phyloP scores from a whole-genome alignment of 768 basidiomycete genomes.

The Psilocybe cyanescens region DNA sequence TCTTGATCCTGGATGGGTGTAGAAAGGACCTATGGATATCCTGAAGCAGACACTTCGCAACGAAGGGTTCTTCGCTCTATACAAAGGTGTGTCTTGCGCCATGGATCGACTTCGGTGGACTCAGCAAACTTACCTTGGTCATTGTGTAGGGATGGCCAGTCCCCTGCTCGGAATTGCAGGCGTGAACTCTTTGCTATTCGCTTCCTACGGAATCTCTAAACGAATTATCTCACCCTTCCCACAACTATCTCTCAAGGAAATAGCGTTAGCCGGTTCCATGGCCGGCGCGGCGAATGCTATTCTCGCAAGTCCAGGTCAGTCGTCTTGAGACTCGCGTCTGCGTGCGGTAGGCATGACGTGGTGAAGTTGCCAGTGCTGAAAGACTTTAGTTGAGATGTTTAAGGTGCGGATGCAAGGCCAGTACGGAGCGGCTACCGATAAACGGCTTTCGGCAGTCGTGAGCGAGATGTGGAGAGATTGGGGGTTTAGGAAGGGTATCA shows the following conservation, averaged over 20 bases:
- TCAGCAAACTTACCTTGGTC: too few species aligned
- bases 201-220: slow-evolving; percentile 82
- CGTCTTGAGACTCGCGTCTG: neutral
- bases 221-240: slow-evolving; percentile 90
- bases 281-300: slow-evolving; percentile 92
- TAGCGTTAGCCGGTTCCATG: slow-evolving; percentile 85
- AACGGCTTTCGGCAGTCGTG: slow-evolving; percentile 71
- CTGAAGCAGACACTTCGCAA: slow-evolving; percentile 76
- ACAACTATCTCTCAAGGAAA: slow-evolving; percentile 77
- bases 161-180: slow-evolving; percentile 93
- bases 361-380: slow-evolving; percentile 27
- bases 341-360: neutral
- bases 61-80: slow-evolving; percentile 93
- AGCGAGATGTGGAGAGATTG: slow-evolving; percentile 86
- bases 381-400: slow-evolving; percentile 83
- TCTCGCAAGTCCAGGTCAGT: slow-evolving; percentile 84
- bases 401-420: slow-evolving; percentile 98
- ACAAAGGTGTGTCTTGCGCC: slow-evolving; percentile 70
- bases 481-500: slow-evolving; percentile 87
- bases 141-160: slow-evolving; percentile 78
- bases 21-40: slow-evolving; percentile 97
- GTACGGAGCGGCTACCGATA: slow-evolving; percentile 82
- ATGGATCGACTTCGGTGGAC: too few species aligned
- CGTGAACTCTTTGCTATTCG: slow-evolving; percentile 95
- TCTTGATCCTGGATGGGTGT: neutral